Conservation (phyloP, 139 green algal species). For the Tetratostichococcus sp. region DNA sequence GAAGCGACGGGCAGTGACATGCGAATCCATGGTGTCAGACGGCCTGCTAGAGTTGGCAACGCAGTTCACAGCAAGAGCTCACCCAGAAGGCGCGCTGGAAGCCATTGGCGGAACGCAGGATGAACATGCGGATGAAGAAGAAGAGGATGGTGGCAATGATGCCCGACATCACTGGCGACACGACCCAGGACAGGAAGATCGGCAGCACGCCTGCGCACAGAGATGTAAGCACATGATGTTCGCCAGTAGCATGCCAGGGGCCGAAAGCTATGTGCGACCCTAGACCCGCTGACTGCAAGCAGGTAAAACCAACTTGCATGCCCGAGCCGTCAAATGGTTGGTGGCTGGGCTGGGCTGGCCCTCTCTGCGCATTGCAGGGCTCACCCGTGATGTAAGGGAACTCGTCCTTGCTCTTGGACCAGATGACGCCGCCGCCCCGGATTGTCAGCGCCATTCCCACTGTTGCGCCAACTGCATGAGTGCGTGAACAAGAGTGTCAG, state of each 20-base stretch:
- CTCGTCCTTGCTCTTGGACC: conserved; percentile 9
- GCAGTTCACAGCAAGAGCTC: not conserved
- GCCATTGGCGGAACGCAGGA: conserved; percentile 33
- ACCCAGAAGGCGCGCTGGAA: conserved; percentile 30
- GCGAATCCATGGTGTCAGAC: too few relatives aligned
- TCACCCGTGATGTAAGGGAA: conserved; percentile 45
- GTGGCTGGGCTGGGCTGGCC: too few relatives aligned
- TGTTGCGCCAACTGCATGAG: conserved; percentile 25
- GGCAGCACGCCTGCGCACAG: conserved; percentile 8
- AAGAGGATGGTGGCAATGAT: conserved; percentile 30
- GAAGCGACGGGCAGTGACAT: too few relatives aligned
- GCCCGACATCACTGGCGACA: conserved; percentile 34
- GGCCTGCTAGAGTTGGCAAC: not conserved
- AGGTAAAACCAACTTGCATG: too few relatives aligned
- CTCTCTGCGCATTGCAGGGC: too few relatives aligned
- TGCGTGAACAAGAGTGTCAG: not conserved
- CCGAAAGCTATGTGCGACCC: too few relatives aligned
- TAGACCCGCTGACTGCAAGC: too few relatives aligned
- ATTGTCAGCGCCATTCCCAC: conserved; percentile 20
- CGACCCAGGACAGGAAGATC: conserved; percentile 56
- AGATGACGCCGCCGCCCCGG: conserved; percentile 20
- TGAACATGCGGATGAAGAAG: conserved; percentile 14
- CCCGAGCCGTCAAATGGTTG: too few relatives aligned
- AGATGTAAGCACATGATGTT: not conserved
- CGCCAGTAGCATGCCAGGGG: too few relatives aligned